Evolutionary conservation across 805 yeast genomes (phyloP).

Genomic region (Metschnikowia reukaufii): DNA sequence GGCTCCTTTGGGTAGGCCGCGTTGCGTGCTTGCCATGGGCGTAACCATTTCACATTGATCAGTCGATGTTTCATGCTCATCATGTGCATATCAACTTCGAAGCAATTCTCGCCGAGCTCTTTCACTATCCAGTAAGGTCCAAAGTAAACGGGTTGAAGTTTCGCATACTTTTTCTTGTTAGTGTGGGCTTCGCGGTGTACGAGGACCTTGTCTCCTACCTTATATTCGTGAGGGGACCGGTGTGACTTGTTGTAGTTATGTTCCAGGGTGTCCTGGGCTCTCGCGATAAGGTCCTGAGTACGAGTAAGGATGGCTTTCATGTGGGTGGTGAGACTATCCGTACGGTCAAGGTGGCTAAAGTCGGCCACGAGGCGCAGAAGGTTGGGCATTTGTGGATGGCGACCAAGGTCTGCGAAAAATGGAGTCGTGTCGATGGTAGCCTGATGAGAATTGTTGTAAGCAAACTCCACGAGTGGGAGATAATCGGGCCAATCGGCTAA

Average conservation of each 20-base stretch:
- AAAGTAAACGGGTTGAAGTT: neutral
- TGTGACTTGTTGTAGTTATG: neutral
- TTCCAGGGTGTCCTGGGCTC: neutral
- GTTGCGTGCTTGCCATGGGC: too few relatives aligned
- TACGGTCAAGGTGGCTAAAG: neutral
- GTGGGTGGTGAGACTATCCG: neutral
- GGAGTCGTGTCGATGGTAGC: neutral
- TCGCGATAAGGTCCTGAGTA: neutral
- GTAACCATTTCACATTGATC: too few relatives aligned
- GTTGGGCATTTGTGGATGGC: neutral
- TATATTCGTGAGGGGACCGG: neutral
- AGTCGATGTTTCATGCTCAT: too few relatives aligned
- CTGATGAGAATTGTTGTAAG: neutral
- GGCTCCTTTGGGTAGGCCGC: neutral
- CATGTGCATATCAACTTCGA: too few relatives aligned
- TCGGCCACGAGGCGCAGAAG: neutral
- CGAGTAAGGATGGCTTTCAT: neutral
- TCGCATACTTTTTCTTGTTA: neutral
- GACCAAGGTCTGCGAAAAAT: conserved; percentile 1
- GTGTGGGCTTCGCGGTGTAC: neutral
- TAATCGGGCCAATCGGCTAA: neutral
- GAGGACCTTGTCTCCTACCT: neutral
- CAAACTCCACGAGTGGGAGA: neutral
- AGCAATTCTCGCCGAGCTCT: neutral
- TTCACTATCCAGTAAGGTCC: neutral